These are phyloP conservation scores for Camelina hispida DNA, from an alignment of 345 rosid species.

Conservation along the genomic window DNA sequence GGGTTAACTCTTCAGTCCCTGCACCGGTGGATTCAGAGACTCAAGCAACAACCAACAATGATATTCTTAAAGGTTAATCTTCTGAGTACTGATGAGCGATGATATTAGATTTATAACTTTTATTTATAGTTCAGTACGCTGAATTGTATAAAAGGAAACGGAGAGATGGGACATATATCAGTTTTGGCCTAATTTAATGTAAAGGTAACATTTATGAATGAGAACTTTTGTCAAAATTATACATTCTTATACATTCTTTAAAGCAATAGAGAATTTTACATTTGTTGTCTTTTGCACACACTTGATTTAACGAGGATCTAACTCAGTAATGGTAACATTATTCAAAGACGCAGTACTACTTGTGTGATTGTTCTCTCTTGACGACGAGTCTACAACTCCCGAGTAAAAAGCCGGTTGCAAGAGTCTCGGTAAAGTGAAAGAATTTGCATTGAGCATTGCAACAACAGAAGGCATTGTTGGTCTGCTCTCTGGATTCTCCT, in stretches of 20 bases:
- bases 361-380: background rate
- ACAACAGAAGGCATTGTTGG: slow-evolving; percentile 41
- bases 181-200: slow-evolving; percentile 5
- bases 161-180: background rate
- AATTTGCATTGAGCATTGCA: slow-evolving; percentile 33
- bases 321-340: background rate
- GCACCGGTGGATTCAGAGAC: slow-evolving; percentile 32
- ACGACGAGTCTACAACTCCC: background rate
- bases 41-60: slow-evolving; percentile 26
- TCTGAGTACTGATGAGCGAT: background rate
- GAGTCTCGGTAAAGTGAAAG: slow-evolving; percentile 4
- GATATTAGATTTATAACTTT: slow-evolving; percentile 3
- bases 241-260: background rate
- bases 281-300: background rate
- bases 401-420: background rate
- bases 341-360: background rate
- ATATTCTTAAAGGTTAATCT: background rate
- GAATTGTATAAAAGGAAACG: background rate
- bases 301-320: background rate
- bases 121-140: background rate
- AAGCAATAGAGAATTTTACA: background rate
- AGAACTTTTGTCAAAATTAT: background rate
- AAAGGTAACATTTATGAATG: slow-evolving; percentile 10
- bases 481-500: slow-evolving; percentile 33
- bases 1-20: slow-evolving; percentile 25